A percentile compares a stretch with the other conserved stretches of the same genome.
These are phyloP conservation scores for Irineochytrium annulatum DNA, from an alignment of 192 early-diverging fungal species.

Conservation along the genomic window DNA sequence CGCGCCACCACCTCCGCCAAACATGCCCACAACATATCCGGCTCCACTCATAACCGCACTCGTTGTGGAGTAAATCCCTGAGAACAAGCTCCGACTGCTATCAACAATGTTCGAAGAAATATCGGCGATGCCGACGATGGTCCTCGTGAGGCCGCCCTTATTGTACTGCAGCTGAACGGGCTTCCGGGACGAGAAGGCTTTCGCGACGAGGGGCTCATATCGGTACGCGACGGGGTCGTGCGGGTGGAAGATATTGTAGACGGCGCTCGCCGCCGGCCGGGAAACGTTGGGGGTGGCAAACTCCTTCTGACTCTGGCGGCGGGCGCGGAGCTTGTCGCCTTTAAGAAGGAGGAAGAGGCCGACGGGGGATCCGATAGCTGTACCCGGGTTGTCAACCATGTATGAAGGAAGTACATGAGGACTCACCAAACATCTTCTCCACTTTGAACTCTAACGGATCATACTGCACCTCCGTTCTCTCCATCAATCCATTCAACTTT, in stretches of 20 bases:
- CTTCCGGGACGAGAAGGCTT: constrained; percentile 55
- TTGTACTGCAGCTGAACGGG: constrained; percentile 73
- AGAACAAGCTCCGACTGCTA: constrained; percentile 60
- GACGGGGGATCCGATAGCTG: constrained; percentile 75
- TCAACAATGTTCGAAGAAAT: constrained; percentile 65
- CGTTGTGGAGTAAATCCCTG: constrained; percentile 5
- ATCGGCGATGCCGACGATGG: constrained; percentile 63
- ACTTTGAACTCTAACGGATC: constrained; percentile 62
- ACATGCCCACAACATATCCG: too few relatives aligned
- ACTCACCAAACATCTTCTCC: constrained; percentile 66
- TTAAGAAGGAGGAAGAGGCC: constrained; percentile 75
- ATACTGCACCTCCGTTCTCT: constrained; percentile 27
- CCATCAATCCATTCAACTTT: constrained; percentile 37
- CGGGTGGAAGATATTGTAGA: constrained; percentile 81
- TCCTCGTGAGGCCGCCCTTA: constrained; percentile 71
- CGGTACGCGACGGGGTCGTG: constrained; percentile 72
- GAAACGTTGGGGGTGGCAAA: constrained; percentile 16
- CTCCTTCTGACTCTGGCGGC: constrained; percentile 5
- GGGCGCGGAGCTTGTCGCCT: constrained; percentile 55
- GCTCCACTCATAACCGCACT: background rate
- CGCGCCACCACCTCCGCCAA: too few relatives aligned
- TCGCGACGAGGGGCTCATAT: constrained; percentile 65
- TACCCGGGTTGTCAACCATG: background rate
- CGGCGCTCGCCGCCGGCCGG: constrained; percentile 58
- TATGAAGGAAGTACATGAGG: background rate